Evolutionary conservation across 768 basidiomycete species (phyloP).

Genomic region (Gloeophyllum trabeum): DNA sequence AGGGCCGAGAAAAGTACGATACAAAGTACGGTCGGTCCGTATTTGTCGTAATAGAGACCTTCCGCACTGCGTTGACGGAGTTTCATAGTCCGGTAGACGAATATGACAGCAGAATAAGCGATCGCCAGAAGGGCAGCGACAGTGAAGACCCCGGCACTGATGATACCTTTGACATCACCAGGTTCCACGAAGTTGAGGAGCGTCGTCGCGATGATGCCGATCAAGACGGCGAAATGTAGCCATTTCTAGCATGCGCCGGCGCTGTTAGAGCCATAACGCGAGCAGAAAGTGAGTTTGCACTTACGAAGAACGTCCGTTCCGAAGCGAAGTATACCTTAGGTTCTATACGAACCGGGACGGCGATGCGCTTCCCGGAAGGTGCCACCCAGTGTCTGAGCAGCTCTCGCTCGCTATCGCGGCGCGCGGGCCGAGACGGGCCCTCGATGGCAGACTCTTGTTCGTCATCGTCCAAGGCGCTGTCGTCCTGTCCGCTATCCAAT

Average conservation of each 20-base stretch:
- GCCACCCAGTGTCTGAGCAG: slow-evolving; percentile 65
- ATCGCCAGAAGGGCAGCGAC: slow-evolving; percentile 82
- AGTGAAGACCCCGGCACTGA: slow-evolving; percentile 85
- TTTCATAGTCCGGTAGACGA: slow-evolving; percentile 60
- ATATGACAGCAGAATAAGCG: slow-evolving; percentile 75
- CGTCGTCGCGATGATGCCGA: slow-evolving; percentile 83
- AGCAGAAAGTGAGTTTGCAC: slow-evolving; percentile 20
- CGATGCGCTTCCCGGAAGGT: slow-evolving; percentile 79
- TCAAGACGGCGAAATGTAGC: slow-evolving; percentile 79
- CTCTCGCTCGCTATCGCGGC: slow-evolving; percentile 35
- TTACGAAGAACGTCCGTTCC: slow-evolving; percentile 87
- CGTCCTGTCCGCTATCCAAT: slow-evolving; percentile 32
- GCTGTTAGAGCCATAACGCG: neutral
- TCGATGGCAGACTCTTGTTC: slow-evolving; percentile 24
- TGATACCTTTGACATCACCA: slow-evolving; percentile 64
- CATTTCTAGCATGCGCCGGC: slow-evolving; percentile 58
- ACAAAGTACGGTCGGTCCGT: slow-evolving; percentile 72
- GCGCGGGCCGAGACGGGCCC: slow-evolving; percentile 6
- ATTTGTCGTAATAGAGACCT: slow-evolving; percentile 84
- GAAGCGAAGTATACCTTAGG: slow-evolving; percentile 98
- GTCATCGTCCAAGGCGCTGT: slow-evolving; percentile 19
- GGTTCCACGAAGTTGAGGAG: slow-evolving; percentile 77
- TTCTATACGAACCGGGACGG: slow-evolving; percentile 92
- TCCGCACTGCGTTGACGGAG: slow-evolving; percentile 64
- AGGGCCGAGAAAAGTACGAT: slow-evolving; percentile 58